Base-by-base conservation (phyloP, 768 basidiomycete genomes). In the Mycena belliarum region DNA sequence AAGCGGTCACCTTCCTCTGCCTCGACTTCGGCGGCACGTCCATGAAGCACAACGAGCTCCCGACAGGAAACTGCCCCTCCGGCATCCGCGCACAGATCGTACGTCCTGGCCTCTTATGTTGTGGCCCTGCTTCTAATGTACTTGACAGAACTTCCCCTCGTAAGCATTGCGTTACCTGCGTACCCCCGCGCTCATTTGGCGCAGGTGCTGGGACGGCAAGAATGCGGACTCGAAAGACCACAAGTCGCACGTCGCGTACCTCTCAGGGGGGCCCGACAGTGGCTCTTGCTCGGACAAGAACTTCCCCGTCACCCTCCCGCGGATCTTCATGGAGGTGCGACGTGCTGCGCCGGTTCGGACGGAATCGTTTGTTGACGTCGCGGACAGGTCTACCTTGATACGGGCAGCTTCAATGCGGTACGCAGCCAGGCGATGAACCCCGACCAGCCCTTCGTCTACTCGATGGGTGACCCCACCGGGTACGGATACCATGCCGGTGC, bases 401-500 rank as follows among this genome's bases (percentile, higher is more conserved):
- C 77, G 14, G 65, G 66, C 14, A 59, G 67, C 21, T 77, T 79
- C 43, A 72, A 78, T 37, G 58, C 49, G 4, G 41, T 69, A 23
- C 73, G 78, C 35, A 65, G 65, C 48, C 71, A 79, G 48, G 80
- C 82, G 2, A 77, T 69, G 76, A 76, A 82, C 64, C 57, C 79
- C 0, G 65, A 68, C 16, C 81, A 82, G 63, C 82, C 82, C 28
- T 82, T 82, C 61, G 82, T 84, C 72, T 83, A 75, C 28, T 76
- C 69, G 11, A 26, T 45, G 59, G 87, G 87, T 33, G 87, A 88
- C 65, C 77, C 79, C 12, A 86, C 83, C 35, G 85, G 85, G 11
- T 84, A 82, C 64, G 85, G 85, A 66, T 79, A 83, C 61, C 82
- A 83, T 66, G 82, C 78, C 28, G 82, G 80, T 81, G 57, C 41